Conservation (phyloP, 208 protist species). For the Angomonas desouzai region DNA sequence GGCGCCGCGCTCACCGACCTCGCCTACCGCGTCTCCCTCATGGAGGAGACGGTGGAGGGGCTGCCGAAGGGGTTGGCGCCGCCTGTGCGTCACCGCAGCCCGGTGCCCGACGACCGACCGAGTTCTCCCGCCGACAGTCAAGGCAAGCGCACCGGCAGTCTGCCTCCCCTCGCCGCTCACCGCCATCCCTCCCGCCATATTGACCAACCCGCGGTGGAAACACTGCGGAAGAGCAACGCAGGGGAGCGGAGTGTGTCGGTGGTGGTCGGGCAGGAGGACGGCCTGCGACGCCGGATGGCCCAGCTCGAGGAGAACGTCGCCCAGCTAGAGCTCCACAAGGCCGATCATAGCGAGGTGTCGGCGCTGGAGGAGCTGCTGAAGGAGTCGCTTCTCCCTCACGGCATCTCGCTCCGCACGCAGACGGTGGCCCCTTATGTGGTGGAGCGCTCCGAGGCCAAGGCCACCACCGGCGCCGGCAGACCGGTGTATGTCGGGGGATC, state of each 20-base stretch:
- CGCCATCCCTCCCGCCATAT: constrained; percentile 24
- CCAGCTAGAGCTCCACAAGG: constrained; percentile 75
- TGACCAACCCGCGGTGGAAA: constrained; percentile 42
- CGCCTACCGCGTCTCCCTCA: constrained; percentile 29
- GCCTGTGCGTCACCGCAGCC: neutral
- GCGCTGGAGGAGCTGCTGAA: constrained; percentile 48
- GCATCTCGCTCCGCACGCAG: constrained; percentile 10
- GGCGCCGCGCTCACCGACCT: constrained; percentile 35
- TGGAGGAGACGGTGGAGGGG: constrained; percentile 53
- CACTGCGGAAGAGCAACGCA: constrained; percentile 22
- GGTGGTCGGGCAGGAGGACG: constrained; percentile 42
- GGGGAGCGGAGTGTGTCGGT: constrained; percentile 29
- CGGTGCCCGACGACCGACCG: neutral
- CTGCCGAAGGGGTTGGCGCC: constrained; percentile 5
- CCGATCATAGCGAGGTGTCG: constrained; percentile 60
- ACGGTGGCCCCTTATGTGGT: neutral
- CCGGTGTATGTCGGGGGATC: constrained; percentile 55
- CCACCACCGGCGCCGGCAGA: constrained; percentile 21
- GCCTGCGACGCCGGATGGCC: constrained; percentile 53
- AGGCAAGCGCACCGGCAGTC: constrained; percentile 2
- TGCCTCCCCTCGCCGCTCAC: constrained; percentile 5
- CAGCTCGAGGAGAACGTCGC: constrained; percentile 68
- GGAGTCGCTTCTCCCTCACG: constrained; percentile 15
- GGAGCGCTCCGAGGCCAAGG: neutral
- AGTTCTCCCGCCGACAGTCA: neutral